Evolutionary conservation across 2,329 filamentous ascomycete species (phyloP), one percentile per base, ranked within the genome.

Genomic region (Allantophomopsis cytisporea): DNA sequence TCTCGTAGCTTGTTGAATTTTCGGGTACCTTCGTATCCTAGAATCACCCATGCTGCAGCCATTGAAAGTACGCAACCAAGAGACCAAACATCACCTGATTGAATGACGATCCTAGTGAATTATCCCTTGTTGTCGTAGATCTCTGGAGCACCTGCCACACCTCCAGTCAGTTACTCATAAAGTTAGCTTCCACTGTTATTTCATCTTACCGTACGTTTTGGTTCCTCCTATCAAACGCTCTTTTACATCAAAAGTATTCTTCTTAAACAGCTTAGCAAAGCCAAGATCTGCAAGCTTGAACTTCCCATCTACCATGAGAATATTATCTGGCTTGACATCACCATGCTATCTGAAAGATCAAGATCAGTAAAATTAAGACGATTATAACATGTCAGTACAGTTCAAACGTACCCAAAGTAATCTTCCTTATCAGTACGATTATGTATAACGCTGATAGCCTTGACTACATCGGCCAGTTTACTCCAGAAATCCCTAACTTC

Each of bases 241-340:
- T 28, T 28, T 12, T 6, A 10, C 23, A 28, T 28, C 8, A 10
- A 3, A 10, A 3, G 23, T 28, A 6, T 28, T 8, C 8, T 28
- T 28, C 11, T 12, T 28, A 3, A 28, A 28, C 31, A 37, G 20
- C 17, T 40, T 48, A 0, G 57, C 52, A 38, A 58, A 59, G 0
- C 60, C 60, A 5, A 53, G 56, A 39, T 63, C 61, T 1, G 59
- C 57, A 1, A 64, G 47, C 41, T 63, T 62, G 39, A 58, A 60
- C 2, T 51, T 39, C 3, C 47, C 54, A 3, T 49, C 36, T 1
- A 63, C 51, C 2, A 41, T 34, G 5, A 60, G 40, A 8, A 60
- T 58, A 32, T 59, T 60, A 31, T 54, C 54, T 2, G 57, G 57
- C 31, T 58, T 59, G 31, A 60, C 52, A 34, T 60, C 53, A 8